These are phyloP conservation scores for Citrus trifoliata DNA, from an alignment of 345 rosid genomes.

Conservation along the genomic window DNA sequence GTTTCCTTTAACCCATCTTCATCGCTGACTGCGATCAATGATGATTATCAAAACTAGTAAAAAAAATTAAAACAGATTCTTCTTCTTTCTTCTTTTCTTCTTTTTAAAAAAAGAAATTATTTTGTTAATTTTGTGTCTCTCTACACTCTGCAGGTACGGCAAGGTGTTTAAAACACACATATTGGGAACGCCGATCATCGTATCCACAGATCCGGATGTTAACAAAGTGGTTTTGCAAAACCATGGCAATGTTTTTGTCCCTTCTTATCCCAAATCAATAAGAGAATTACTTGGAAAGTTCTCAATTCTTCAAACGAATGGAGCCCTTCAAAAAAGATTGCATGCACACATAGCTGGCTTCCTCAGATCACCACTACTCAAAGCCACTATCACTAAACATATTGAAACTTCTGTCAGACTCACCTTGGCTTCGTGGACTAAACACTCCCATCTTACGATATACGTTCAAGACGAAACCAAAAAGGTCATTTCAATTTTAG, in stretches of 20 bases:
- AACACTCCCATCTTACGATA: conserved; percentile 30
- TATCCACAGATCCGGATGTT: conserved; percentile 89
- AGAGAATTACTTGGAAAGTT: conserved; percentile 61
- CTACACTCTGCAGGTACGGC: conserved; percentile 49
- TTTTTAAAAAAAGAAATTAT: too few relatives aligned
- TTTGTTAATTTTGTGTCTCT: not conserved
- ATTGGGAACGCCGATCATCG: conserved; percentile 83
- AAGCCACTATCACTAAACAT: conserved; percentile 55
- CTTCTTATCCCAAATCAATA: conserved; percentile 90
- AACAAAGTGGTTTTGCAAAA: conserved; percentile 86
- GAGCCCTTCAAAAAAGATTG: conserved; percentile 63
- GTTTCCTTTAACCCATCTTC: not conserved
- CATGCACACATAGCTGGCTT: conserved; percentile 75
- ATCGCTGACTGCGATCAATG: not conserved
- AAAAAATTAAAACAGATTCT: too few relatives aligned
- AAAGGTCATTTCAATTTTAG: conserved; percentile 40
- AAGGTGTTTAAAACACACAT: conserved; percentile 87
- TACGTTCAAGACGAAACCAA: conserved; percentile 66
- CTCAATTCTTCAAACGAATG: conserved; percentile 83
- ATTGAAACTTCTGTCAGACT: conserved; percentile 52
- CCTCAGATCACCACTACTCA: conserved; percentile 76
- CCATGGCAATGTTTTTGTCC: conserved; percentile 73
- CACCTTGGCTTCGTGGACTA: conserved; percentile 58
- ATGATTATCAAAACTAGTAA: not conserved
- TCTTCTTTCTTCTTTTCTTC: too few relatives aligned